phyloP scores from a whole-genome alignment of 1,139 yeast species.

The Pichia sp. region DNA sequence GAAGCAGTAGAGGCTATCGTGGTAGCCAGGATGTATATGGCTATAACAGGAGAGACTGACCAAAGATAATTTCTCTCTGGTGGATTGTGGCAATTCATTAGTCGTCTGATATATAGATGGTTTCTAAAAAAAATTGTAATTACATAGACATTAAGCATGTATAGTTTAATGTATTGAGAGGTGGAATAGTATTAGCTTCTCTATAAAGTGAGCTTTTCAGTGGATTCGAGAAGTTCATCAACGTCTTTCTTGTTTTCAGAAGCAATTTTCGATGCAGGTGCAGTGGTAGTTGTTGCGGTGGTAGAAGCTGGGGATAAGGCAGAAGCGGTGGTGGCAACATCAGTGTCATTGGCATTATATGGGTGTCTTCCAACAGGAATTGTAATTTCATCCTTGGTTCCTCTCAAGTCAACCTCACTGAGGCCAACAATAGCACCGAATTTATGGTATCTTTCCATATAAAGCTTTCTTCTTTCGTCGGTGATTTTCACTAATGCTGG shows the following conservation, averaged over 20 bases:
- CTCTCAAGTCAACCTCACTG: slow-evolving; percentile 75
- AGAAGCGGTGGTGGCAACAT: not conserved
- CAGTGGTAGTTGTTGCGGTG: slow-evolving; percentile 1
- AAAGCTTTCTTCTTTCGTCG: slow-evolving; percentile 38
- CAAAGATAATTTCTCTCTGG: no score
- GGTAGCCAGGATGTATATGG: slow-evolving; percentile 1
- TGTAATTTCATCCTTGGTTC: slow-evolving; percentile 43
- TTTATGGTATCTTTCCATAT: slow-evolving; percentile 44
- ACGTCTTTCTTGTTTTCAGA: not conserved
- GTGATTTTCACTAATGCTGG: slow-evolving; percentile 46
- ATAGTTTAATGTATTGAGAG: not conserved
- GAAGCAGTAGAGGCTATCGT: slow-evolving; percentile 8
- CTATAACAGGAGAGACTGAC: not conserved
- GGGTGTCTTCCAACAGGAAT: slow-evolving; percentile 38
- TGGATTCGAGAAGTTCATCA: slow-evolving; percentile 6
- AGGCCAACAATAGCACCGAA: slow-evolving; percentile 50
- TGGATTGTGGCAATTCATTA: not conserved
- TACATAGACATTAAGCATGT: not conserved
- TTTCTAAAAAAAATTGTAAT: not conserved
- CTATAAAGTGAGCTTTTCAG: slow-evolving; percentile 11
- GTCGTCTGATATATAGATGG: not conserved
- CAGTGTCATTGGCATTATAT: slow-evolving; percentile 11
- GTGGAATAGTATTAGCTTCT: not conserved
- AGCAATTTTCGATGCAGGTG: not conserved
- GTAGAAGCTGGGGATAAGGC: not conserved